A percentile compares a stretch with the other conserved stretches of the same genome.
phyloP scores from a whole-genome alignment of 2,329 filamentous ascomycete genomes.

The Ambrosiella beaveri region DNA sequence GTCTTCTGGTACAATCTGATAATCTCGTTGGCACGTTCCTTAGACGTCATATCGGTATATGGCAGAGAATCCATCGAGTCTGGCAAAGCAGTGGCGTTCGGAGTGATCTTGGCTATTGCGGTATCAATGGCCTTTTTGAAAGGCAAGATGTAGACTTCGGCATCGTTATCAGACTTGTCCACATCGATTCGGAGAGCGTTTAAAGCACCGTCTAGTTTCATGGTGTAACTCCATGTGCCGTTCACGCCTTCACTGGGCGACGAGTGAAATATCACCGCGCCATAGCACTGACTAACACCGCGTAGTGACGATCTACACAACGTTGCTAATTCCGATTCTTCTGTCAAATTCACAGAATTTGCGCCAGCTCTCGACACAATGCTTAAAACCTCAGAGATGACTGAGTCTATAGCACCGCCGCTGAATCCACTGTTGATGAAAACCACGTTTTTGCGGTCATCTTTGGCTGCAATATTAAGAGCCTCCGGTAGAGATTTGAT shows the following conservation, averaged over 20 bases:
- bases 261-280: constrained; percentile 55
- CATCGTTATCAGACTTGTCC: constrained; percentile 49
- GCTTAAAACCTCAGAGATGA: constrained; percentile 47
- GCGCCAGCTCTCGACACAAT: constrained; percentile 40
- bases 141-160: constrained; percentile 60
- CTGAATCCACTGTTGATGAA: constrained; percentile 60
- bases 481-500: constrained; percentile 49
- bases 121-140: constrained; percentile 63
- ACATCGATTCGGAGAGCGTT: constrained; percentile 43
- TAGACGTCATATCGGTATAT: constrained; percentile 53
- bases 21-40: constrained; percentile 49
- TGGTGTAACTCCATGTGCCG: constrained; percentile 69
- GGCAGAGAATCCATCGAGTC: constrained; percentile 47
- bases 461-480: constrained; percentile 35
- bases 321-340: constrained; percentile 39
- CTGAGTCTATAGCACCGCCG: constrained; percentile 52
- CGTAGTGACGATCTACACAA: constrained; percentile 46
- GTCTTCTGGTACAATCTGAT: constrained; percentile 47
- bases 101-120: constrained; percentile 42
- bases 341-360: constrained; percentile 34
- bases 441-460: constrained; percentile 49
- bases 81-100: constrained; percentile 23
- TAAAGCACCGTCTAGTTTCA: constrained; percentile 58
- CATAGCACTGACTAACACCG: constrained; percentile 56
- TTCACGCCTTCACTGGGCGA: constrained; percentile 54